Evolutionary conservation across 1,284 basidiomycete genomes (phyloP).

Genomic region (Fomitopsis pinicola): DNA sequence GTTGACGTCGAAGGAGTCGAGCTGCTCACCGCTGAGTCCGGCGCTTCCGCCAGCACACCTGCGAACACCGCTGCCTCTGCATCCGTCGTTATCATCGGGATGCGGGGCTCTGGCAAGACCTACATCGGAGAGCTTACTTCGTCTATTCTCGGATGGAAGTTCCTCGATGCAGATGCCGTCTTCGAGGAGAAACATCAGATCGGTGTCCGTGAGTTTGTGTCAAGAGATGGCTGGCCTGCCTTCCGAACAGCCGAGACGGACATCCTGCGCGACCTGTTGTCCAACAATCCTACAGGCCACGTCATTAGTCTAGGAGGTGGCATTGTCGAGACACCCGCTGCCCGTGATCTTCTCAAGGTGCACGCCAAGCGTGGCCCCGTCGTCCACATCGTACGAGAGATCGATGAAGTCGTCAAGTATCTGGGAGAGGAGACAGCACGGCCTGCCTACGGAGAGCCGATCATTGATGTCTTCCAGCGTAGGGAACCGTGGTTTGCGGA

Average conservation of each 20-base stretch:
- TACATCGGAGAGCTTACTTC: constrained; percentile 84
- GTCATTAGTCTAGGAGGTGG: constrained; percentile 95
- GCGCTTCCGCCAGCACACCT: constrained; percentile 39
- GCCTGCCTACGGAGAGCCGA: constrained; percentile 85
- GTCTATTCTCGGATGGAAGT: constrained; percentile 68
- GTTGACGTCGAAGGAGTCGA: constrained; percentile 85
- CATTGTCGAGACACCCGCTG: constrained; percentile 83
- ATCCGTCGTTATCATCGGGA: constrained; percentile 87
- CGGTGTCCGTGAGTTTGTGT: constrained; percentile 76
- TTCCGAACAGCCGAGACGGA: constrained; percentile 67
- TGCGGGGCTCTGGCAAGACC: constrained; percentile 97
- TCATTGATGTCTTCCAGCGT: constrained; percentile 80
- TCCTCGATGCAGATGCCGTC: constrained; percentile 85
- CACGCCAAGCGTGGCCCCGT: constrained; percentile 67
- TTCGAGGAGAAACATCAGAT: constrained; percentile 68
- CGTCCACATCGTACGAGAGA: constrained; percentile 68
- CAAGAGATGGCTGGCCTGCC: constrained; percentile 70
- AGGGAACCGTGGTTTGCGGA: constrained; percentile 88
- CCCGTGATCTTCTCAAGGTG: constrained; percentile 65
- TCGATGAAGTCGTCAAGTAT: constrained; percentile 74
- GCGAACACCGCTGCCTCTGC: constrained; percentile 41
- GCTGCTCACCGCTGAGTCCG: constrained; percentile 43
- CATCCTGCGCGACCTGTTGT: constrained; percentile 59
- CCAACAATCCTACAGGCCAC: constrained; percentile 54
- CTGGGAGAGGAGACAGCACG: constrained; percentile 73